Conservation (phyloP, 345 rosid species). For the Eucalyptus tenuipes region DNA sequence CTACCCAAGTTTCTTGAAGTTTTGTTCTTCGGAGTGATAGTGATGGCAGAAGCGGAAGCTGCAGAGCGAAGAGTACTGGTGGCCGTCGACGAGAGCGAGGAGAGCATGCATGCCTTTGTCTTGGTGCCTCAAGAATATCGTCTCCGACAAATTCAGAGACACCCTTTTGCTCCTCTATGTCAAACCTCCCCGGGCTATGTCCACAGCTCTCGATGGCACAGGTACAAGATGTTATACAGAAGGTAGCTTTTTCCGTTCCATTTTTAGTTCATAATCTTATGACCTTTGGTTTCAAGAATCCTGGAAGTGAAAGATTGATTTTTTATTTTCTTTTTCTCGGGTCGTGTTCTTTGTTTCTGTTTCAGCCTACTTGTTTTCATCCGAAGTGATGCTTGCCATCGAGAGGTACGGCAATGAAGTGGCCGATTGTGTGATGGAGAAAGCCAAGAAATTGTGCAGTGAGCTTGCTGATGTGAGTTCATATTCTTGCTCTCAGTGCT, state of each 20-base stretch:
- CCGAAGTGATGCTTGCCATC: constrained; percentile 27
- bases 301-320: not conserved
- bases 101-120: constrained; percentile 56
- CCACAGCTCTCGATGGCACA: constrained; percentile 35
- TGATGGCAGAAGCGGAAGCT: not conserved
- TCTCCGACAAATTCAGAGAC: constrained; percentile 15
- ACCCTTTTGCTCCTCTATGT: constrained; percentile 40
- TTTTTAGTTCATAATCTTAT: not conserved
- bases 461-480: constrained; percentile 11
- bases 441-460: constrained; percentile 33
- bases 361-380: constrained; percentile 48
- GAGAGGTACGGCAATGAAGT: constrained; percentile 31
- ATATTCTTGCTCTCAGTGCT: not conserved
- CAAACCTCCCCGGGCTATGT: constrained; percentile 17
- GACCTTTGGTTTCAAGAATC: not conserved
- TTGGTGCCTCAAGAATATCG: constrained; percentile 42
- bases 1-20: not conserved
- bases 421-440: constrained; percentile 28
- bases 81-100: constrained; percentile 52
- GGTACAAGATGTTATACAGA: constrained; percentile 1
- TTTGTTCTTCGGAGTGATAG: not conserved
- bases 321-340: not conserved
- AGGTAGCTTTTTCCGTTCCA: not conserved
- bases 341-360: not conserved
- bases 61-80: constrained; percentile 30